Evolutionary conservation across 2,329 filamentous ascomycete species (phyloP).

Genomic region (Venturia carpophila): DNA sequence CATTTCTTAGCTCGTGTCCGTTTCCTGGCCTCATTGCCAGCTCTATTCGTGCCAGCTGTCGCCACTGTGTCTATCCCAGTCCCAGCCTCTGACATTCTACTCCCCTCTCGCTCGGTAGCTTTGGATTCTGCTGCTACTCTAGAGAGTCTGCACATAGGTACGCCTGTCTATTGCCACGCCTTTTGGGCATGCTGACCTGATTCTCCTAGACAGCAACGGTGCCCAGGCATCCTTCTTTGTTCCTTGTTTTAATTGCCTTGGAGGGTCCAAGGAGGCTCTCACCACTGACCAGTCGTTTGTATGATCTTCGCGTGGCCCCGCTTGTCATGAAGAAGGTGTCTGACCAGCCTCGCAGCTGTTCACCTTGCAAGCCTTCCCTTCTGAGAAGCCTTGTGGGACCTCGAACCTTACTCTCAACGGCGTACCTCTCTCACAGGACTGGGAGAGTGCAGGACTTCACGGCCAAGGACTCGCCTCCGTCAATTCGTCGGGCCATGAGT

Average conservation of each 20-base stretch:
- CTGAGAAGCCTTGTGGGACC: conserved; percentile 32
- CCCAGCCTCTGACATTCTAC: neutral
- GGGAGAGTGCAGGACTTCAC: conserved; percentile 26
- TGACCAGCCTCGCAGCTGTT: conserved; percentile 29
- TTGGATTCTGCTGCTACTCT: conserved; percentile 4
- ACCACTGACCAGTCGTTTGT: conserved; percentile 14
- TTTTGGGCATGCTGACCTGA: conserved; percentile 9
- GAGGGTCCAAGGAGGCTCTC: conserved; percentile 1
- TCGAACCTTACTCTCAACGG: conserved; percentile 39
- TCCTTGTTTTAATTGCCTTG: conserved; percentile 27
- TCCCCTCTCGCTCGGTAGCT: neutral
- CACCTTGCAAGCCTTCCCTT: conserved; percentile 34
- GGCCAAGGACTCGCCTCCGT: conserved; percentile 31
- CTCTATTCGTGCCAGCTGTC: conserved; percentile 9
- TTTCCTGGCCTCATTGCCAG: conserved; percentile 15
- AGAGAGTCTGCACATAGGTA: conserved; percentile 17
- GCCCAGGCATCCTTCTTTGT: conserved; percentile 37
- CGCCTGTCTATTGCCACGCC: neutral
- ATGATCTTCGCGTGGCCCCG: neutral
- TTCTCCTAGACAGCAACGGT: conserved; percentile 19
- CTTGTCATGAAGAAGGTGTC: conserved; percentile 6
- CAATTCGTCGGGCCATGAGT: conserved; percentile 22
- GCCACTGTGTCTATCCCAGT: neutral
- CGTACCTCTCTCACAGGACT: conserved; percentile 20
- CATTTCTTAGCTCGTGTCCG: neutral